Conservation (phyloP, 192 early-diverging fungal species). For the Rhizophagus sp. region DNA sequence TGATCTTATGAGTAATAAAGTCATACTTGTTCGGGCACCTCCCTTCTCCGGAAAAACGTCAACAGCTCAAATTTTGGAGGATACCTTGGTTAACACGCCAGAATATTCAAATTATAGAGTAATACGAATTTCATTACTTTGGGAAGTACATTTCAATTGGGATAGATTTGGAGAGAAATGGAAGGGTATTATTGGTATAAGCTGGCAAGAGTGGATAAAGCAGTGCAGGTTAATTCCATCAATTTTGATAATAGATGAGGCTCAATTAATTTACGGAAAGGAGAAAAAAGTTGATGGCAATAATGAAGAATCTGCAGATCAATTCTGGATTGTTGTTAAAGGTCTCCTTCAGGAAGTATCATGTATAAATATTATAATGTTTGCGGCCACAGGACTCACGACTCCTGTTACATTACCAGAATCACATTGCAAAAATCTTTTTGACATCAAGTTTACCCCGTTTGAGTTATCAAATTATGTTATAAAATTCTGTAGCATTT, state of each 20-base stretch:
- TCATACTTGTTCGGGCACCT: slow-evolving; percentile 12
- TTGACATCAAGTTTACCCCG: neutral
- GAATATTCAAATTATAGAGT: slow-evolving; percentile 4
- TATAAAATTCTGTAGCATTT: neutral
- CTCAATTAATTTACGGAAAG: slow-evolving; percentile 10
- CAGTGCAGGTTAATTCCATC: slow-evolving; percentile 14
- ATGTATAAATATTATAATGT: neutral
- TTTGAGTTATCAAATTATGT: neutral
- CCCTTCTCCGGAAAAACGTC: slow-evolving; percentile 4
- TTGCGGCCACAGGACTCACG: neutral
- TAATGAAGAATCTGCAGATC: slow-evolving; percentile 1
- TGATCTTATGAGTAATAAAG: neutral
- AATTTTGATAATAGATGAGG: slow-evolving; percentile 1
- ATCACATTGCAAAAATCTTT: slow-evolving; percentile 4
- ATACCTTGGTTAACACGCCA: neutral
- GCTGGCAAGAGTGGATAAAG: slow-evolving; percentile 14
- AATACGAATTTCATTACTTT: slow-evolving; percentile 19
- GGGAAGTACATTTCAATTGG: neutral
- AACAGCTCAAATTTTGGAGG: neutral
- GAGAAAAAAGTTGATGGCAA: neutral
- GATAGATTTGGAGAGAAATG: neutral
- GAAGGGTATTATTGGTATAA: neutral
- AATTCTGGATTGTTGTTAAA: slow-evolving; percentile 19
- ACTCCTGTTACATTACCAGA: neutral
- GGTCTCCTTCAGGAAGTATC: neutral